These are phyloP conservation scores for Pseudogymnoascus sp. DNA, from an alignment of 2,329 filamentous ascomycete species.

Conservation along the genomic window DNA sequence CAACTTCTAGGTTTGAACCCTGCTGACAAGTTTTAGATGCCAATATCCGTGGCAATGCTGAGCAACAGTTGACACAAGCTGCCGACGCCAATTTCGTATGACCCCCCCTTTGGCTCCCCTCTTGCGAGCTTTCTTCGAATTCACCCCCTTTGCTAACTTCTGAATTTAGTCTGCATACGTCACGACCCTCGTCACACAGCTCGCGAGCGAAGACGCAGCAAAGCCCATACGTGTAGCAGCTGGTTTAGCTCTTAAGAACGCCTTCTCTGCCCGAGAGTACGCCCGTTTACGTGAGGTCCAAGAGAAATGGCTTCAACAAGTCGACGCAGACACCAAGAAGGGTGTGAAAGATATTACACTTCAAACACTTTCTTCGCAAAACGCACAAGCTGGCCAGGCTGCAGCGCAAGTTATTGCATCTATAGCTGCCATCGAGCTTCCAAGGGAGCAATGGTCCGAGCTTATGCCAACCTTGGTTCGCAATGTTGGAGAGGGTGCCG, in stretches of 20 bases:
- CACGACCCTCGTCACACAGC: slow-evolving; percentile 81
- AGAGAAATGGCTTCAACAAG: slow-evolving; percentile 81
- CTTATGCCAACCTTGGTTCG: slow-evolving; percentile 83
- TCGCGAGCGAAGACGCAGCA: slow-evolving; percentile 81
- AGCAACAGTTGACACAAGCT: slow-evolving; percentile 88
- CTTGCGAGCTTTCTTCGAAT: slow-evolving; percentile 15
- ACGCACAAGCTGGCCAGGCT: slow-evolving; percentile 75
- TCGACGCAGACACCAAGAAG: slow-evolving; percentile 72
- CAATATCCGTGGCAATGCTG: slow-evolving; percentile 77
- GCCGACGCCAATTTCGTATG: slow-evolving; percentile 92
- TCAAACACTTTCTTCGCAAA: slow-evolving; percentile 71
- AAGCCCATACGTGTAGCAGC: slow-evolving; percentile 85
- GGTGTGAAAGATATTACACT: slow-evolving; percentile 87
- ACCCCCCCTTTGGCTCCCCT: slow-evolving; percentile 27
- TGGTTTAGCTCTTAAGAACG: slow-evolving; percentile 95
- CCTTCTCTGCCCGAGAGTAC: slow-evolving; percentile 89
- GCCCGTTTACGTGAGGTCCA: slow-evolving; percentile 82
- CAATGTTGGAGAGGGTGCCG: slow-evolving; percentile 79
- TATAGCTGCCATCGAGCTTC: slow-evolving; percentile 90
- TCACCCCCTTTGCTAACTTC: slow-evolving; percentile 17
- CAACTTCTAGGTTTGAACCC: slow-evolving; percentile 12
- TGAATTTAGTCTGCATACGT: slow-evolving; percentile 73
- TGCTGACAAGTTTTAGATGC: slow-evolving; percentile 57
- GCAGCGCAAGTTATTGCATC: slow-evolving; percentile 92
- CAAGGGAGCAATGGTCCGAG: slow-evolving; percentile 86